These are phyloP conservation scores for Prunus yedoensis DNA, from an alignment of 331 rosid genomes.

Conservation along the genomic window DNA sequence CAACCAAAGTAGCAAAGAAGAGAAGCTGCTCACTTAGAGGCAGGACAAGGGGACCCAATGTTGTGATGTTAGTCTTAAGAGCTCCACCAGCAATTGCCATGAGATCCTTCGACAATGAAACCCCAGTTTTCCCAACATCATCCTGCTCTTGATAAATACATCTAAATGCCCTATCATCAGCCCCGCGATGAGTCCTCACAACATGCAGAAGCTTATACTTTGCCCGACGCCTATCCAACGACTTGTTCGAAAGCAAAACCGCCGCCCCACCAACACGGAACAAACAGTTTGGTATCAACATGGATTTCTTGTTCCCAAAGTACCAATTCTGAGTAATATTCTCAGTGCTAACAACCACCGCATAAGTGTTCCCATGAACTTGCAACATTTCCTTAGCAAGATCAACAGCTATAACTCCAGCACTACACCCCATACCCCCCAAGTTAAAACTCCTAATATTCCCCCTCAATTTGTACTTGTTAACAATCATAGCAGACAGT, in stretches of 20 bases:
- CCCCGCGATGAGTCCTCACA: constrained; percentile 62
- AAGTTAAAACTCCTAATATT: constrained; percentile 56
- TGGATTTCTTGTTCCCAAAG: constrained; percentile 64
- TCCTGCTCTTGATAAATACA: constrained; percentile 66
- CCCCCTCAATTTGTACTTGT: constrained; percentile 55
- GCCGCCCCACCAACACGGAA: constrained; percentile 70
- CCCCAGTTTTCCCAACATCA: constrained; percentile 54
- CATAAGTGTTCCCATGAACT: constrained; percentile 57
- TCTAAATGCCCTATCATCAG: constrained; percentile 55
- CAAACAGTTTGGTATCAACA: constrained; percentile 71
- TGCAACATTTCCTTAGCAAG: constrained; percentile 71
- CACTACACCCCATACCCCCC: constrained; percentile 88
- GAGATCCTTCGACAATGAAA: constrained; percentile 60
- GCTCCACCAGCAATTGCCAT: constrained; percentile 73
- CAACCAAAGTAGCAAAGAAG: constrained; percentile 39
- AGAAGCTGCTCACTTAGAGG: constrained; percentile 65
- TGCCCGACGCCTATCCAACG: constrained; percentile 30
- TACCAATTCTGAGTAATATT: constrained; percentile 78
- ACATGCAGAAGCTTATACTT: constrained; percentile 60
- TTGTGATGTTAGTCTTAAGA: constrained; percentile 55
- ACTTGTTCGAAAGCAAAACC: constrained; percentile 56
- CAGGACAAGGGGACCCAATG: constrained; percentile 63
- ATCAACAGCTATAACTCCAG: constrained; percentile 75
- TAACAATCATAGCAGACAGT: constrained; percentile 67
- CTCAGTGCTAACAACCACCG: constrained; percentile 80